Conservation (phyloP, 2,329 filamentous ascomycete genomes). For the Zymoseptoria brevis region DNA sequence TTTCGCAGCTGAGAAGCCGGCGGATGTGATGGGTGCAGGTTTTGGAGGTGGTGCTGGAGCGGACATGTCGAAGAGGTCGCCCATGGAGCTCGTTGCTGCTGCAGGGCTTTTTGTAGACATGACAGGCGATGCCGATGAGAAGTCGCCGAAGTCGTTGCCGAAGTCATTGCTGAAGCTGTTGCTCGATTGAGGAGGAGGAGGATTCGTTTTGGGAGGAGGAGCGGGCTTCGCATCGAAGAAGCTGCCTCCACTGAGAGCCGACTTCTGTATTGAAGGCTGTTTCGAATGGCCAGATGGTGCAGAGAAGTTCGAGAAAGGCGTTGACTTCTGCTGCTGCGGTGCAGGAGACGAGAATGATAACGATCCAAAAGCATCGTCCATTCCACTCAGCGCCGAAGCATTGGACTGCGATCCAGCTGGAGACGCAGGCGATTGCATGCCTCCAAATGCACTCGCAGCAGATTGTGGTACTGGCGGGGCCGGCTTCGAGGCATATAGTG, state of each 20-base stretch:
- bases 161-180: conserved; percentile 40
- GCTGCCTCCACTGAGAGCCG: conserved; percentile 58
- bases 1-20: conserved; percentile 3
- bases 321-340: conserved; percentile 46
- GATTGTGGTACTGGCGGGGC: conserved; percentile 47
- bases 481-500: conserved; percentile 83
- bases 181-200: conserved; percentile 33
- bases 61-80: conserved; percentile 72
- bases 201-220: conserved; percentile 32
- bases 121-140: conserved; percentile 51
- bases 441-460: conserved; percentile 48
- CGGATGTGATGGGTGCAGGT: conserved; percentile 26
- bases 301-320: conserved; percentile 56
- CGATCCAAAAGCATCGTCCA: conserved; percentile 74
- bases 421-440: conserved; percentile 47
- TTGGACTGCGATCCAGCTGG: conserved; percentile 24
- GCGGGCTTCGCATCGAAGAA: conserved; percentile 68
- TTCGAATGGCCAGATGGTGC: conserved; percentile 46
- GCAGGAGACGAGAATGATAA: conserved; percentile 49
- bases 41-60: conserved; percentile 33
- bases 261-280: conserved; percentile 30
- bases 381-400: conserved; percentile 43
- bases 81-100: conserved; percentile 49
- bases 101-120: conserved; percentile 36
- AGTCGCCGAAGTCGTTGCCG: conserved; percentile 42